Percentiles rank a stretch among this genome's conserved stretches.
phyloP scores from a whole-genome alignment of 495 filamentous ascomycete species.

The Xylaria curta region DNA sequence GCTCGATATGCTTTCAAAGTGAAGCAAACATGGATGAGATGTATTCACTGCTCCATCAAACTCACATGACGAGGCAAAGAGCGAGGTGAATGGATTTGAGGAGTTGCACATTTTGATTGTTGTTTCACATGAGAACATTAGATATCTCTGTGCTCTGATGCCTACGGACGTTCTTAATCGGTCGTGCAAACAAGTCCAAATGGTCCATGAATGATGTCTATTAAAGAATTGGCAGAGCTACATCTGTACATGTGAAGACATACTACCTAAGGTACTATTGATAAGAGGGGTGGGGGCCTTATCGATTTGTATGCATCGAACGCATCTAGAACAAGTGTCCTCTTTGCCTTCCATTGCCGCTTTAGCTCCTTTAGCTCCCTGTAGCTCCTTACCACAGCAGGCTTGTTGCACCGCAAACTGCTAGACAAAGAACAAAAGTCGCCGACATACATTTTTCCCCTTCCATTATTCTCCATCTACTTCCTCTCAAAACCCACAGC shows the following conservation, averaged over 20 bases:
- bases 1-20: background rate
- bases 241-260: too few relatives aligned
- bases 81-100: background rate
- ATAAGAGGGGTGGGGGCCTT: background rate
- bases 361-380: background rate
- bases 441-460: conserved; percentile 6
- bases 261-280: background rate
- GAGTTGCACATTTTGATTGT: background rate
- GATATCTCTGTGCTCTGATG: background rate
- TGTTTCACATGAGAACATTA: background rate
- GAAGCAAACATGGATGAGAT: conserved; percentile 6
- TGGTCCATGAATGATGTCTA: background rate
- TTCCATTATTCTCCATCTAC: conserved; percentile 22
- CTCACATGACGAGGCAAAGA: background rate
- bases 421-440: background rate
- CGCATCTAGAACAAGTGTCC: conserved; percentile 29
- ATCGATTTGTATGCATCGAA: conserved; percentile 13
- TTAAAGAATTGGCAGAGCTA: too few relatives aligned
- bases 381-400: background rate
- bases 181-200: background rate
- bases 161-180: background rate
- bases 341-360: background rate
- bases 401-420: background rate
- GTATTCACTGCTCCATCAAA: background rate
- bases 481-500: conserved; percentile 20